Evolutionary conservation across 306 rosid species (phyloP), one percentile per base, ranked within the genome.

Genomic region (Pterocarpus macrocarpus): DNA sequence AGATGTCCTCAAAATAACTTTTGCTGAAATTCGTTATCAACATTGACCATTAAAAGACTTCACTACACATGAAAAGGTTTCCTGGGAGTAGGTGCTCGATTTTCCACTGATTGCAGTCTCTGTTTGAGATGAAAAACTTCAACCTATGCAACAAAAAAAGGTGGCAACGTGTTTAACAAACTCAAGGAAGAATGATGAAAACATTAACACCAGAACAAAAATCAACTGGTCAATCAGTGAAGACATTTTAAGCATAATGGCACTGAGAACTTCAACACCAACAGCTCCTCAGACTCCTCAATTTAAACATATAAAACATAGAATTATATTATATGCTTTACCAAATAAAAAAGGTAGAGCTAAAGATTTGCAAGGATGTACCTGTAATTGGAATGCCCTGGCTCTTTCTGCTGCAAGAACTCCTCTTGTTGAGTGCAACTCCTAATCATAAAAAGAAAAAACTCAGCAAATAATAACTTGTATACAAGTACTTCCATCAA

Each of bases 111-210:
- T 66, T 93, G 99, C 81, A 95, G 78, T 80, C 98, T 88, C 84
- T 95, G 99, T 70, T 95, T 91, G 76, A 95, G 97, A 84, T 95
- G 99, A 77, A 95, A 93, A 59, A 91, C 97, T 85, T 95, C 99
- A 52, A 91, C 96, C 98, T 93, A 82, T 78, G 80, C n/a, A 67
- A 49, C 65, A 71, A 85, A 71, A 15, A 64, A 33, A 17, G 45
- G 77, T 61, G 64, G 41, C 39, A 39, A 74, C 1, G 0, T 53
- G 71, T 68, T 67, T 30, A 63, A 62, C 28, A 58, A 44, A 30
- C 32, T 43, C 71, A 50, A 50, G 17, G 17, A 66, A n/a, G 65
- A 13, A 56, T 22, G 45, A 53, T 30, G 44, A 66, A 43, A 71
- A 64, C 10, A 50, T 32, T 15, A 12, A 16, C 50, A 38, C 10